Evolutionary conservation across 163 green algal genomes (phyloP), one percentile per base, ranked within the genome.

Genomic region (Scenedesmus sp.): DNA sequence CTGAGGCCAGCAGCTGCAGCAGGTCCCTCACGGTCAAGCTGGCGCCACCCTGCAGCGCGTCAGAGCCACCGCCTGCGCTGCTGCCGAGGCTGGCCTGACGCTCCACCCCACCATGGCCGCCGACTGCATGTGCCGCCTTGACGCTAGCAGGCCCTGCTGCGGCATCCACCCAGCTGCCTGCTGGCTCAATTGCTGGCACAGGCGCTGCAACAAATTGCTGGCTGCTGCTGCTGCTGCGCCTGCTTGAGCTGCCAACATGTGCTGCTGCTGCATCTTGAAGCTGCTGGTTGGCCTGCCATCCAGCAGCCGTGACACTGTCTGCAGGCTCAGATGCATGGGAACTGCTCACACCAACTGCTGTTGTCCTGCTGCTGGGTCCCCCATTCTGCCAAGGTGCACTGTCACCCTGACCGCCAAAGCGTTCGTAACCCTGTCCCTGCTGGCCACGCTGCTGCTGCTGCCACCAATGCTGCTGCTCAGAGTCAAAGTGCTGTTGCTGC

Each of bases 21-120:
- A 89, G 73, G 2, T 89, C 85, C 33, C 46, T 46, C 43, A 89
- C 85, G 51, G 65, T 89, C 43, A 83, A 44, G 44, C 61, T 89
- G 30, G 37, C 65, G 26, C 65, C 65, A 40, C 30, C 40, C 26
- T 76, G 65, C 65, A 40, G 30, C 30, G 65, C 65, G 40, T 76
- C 65, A 76, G 65, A 76, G 30, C 65, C 65, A 20, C 30, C 30
- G 9, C 65, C 65, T 40, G 65, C 40, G 30, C 65, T 76, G 65
- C 65, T 76, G 30, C 65, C 30, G 2, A 40, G 0, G 9, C 61
- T 76, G 30, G 61, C 30, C 61, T 76, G 61, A 37, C 61, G 61
- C 61, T 76, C 61, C 61, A 76, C 61, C 3, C 2, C 61, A 40
- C 30, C 56, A n/a, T 70, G 56, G 7, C 46, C 46, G 10, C 2